Percentiles rank a stretch among this genome's conserved stretches.
Conservation (phyloP, 306 rosid species). For the Prunus davidiana region DNA sequence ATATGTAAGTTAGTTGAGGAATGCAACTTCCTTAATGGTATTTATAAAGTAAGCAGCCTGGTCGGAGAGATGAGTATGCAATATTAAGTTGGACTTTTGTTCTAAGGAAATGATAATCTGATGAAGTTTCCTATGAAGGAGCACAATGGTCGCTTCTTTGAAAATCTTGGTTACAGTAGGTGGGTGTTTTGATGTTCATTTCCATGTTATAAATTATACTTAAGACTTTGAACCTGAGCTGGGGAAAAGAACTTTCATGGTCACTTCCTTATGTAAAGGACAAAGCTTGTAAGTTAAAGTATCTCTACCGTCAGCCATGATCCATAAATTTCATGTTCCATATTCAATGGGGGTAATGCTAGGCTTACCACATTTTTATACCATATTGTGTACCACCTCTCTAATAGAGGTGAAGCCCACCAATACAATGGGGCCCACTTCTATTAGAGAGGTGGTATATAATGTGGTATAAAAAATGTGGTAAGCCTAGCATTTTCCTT, state of each 20-base stretch:
- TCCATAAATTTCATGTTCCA: no score
- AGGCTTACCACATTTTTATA: no score
- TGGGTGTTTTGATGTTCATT: not conserved
- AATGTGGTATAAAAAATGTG: no score
- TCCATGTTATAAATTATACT: no score
- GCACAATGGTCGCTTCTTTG: not conserved
- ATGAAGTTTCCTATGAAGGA: constrained; percentile 23
- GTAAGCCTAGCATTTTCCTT: no score
- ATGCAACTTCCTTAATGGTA: not conserved
- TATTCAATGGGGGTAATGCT: no score
- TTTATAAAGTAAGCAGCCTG: constrained; percentile 8
- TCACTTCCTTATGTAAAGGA: not conserved
- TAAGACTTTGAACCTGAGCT: not conserved
- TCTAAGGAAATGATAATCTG: not conserved
- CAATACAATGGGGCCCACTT: no score
- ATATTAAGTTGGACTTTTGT: not conserved
- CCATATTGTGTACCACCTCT: no score
- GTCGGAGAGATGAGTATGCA: constrained; percentile 5
- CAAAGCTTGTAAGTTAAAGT: not conserved
- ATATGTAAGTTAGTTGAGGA: constrained; percentile 13
- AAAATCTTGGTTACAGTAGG: not conserved
- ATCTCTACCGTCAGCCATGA: not conserved
- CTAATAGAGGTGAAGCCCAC: no score
- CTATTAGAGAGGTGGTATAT: no score
- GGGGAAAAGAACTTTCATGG: not conserved